Evolutionary conservation across 345 rosid genomes (phyloP).

Genomic region (Carallia pectinifolia): DNA sequence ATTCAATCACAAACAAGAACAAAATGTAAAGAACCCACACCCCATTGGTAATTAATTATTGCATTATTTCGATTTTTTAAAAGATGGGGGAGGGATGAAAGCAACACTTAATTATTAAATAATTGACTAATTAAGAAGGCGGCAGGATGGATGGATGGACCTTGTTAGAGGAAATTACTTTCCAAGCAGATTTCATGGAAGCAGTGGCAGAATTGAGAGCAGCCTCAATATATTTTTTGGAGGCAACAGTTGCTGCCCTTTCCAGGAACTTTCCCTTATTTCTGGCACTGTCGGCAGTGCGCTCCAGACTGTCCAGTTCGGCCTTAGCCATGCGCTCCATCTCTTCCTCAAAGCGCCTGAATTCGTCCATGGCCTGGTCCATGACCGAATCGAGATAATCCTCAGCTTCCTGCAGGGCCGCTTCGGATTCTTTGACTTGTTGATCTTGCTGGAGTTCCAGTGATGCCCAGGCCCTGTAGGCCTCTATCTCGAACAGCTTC

Average conservation of each 20-base stretch:
- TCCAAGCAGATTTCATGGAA: conserved; percentile 70
- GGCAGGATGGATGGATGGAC: conserved; percentile 56
- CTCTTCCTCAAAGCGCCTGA: conserved; percentile 56
- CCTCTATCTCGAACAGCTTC: conserved; percentile 74
- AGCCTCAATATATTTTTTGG: conserved; percentile 68
- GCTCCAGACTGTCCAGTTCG: conserved; percentile 39
- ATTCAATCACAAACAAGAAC: too few relatives aligned
- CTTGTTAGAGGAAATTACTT: conserved; percentile 48
- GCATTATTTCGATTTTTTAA: too few relatives aligned
- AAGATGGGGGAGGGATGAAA: too few relatives aligned
- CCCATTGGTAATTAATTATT: too few relatives aligned
- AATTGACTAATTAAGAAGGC: too few relatives aligned
- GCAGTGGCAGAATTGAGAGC: conserved; percentile 70
- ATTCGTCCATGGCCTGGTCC: conserved; percentile 74
- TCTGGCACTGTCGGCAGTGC: conserved; percentile 57
- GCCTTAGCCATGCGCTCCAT: conserved; percentile 48
- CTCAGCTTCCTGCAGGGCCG: conserved; percentile 45
- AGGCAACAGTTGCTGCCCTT: conserved; percentile 53
- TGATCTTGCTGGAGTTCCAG: conserved; percentile 42
- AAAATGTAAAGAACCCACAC: too few relatives aligned
- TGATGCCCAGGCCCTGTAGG: conserved; percentile 77
- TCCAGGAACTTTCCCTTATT: conserved; percentile 51
- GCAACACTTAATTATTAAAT: too few relatives aligned
- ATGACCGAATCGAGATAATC: conserved; percentile 55
- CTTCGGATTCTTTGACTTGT: conserved; percentile 46